These are phyloP conservation scores for Leccinum sublutescens DNA, from an alignment of 768 basidiomycete species.

Conservation along the genomic window DNA sequence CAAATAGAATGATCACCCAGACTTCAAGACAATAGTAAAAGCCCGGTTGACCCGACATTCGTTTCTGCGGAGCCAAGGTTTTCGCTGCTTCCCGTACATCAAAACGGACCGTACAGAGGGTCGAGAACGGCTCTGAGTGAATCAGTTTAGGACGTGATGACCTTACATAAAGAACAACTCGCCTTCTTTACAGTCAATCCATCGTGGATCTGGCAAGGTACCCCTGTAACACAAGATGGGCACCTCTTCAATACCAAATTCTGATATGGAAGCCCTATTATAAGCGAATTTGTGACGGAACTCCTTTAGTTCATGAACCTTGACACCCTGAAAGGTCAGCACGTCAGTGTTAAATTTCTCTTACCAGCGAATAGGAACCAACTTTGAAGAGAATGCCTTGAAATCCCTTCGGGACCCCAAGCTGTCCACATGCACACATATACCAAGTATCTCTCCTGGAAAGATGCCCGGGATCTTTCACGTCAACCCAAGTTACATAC, in stretches of 20 bases:
- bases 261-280: neutral
- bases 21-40: conserved; percentile 5
- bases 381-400: conserved; percentile 9
- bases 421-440: neutral
- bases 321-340: conserved; percentile 4
- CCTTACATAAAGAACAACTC: neutral
- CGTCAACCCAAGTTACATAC: conserved; percentile 29
- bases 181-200: conserved; percentile 12
- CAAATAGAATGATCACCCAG: conserved; percentile 16
- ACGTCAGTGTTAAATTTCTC: neutral
- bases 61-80: neutral
- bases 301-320: conserved; percentile 11
- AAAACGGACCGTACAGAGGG: conserved; percentile 8
- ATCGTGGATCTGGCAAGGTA: conserved; percentile 2
- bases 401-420: conserved; percentile 7
- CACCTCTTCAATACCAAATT: conserved; percentile 1
- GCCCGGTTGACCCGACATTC: neutral
- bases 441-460: conserved; percentile 10
- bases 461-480: conserved; percentile 7
- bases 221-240: conserved; percentile 18
- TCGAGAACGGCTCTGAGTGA: conserved; percentile 10
- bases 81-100: conserved; percentile 8
- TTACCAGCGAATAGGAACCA: neutral
- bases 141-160: neutral
- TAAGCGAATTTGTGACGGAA: conserved; percentile 13